Percentiles rank a stretch among this genome's conserved stretches.
Evolutionary conservation across 352 stramenopile species (phyloP).

Genomic region (Pelagophyceae sp.): DNA sequence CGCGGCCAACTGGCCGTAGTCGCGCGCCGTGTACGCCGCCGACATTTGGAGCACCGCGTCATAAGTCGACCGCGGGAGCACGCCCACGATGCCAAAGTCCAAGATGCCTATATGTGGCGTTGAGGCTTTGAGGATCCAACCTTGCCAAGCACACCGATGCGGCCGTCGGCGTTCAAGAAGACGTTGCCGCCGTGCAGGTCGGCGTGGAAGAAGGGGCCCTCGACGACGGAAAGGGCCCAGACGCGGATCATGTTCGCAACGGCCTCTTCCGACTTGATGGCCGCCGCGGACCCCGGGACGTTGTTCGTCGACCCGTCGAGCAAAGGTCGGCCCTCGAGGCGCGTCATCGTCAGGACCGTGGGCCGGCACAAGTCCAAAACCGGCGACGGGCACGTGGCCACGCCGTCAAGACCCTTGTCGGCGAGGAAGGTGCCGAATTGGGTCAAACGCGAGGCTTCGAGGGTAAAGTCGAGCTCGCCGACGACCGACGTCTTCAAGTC

Average conservation of each 20-base stretch:
- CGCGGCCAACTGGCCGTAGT: conserved; percentile 20
- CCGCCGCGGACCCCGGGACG: conserved; percentile 27
- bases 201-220: conserved; percentile 34
- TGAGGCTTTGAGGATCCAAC: no score
- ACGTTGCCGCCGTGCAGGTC: conserved; percentile 58
- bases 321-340: background rate
- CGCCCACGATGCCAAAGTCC: conserved; percentile 43
- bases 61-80: conserved; percentile 30
- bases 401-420: conserved; percentile 21
- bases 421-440: conserved; percentile 33
- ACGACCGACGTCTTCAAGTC: conserved; percentile 29
- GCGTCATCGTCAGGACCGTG: conserved; percentile 29
- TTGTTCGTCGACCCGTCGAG: no score
- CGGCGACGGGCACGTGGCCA: conserved; percentile 28
- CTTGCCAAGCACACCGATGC: no score
- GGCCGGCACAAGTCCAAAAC: conserved; percentile 25
- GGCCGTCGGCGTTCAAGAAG: conserved; percentile 61
- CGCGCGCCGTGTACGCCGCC: conserved; percentile 28
- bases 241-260: conserved; percentile 38
- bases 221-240: conserved; percentile 39
- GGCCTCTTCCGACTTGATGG: conserved; percentile 23
- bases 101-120: no score
- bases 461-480: conserved; percentile 38
- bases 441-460: conserved; percentile 33
- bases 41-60: conserved; percentile 30